Evolutionary conservation across 768 basidiomycete species (phyloP).

Genomic region (Ramaria rubella): DNA sequence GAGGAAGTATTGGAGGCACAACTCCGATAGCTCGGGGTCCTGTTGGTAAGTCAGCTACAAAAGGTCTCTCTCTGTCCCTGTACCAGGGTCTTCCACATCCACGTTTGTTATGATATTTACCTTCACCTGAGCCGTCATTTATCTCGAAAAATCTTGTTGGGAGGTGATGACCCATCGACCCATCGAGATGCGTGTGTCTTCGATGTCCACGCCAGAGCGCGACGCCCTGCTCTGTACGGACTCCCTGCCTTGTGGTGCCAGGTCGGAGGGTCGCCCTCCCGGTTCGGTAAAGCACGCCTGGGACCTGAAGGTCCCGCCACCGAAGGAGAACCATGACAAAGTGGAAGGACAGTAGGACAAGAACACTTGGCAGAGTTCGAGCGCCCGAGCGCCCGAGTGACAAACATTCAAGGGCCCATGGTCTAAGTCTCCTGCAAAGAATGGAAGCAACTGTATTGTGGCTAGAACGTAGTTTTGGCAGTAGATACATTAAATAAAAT

Average conservation of each 20-base stretch:
- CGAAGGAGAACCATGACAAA: not conserved
- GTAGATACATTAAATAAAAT: too few species aligned
- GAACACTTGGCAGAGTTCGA: too few species aligned
- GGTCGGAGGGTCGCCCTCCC: not conserved
- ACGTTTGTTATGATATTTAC: not conserved
- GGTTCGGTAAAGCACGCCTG: not conserved
- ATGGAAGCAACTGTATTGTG: too few species aligned
- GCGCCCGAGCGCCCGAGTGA: too few species aligned
- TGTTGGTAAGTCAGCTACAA: not conserved
- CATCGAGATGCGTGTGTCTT: not conserved
- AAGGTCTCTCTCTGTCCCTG: not conserved
- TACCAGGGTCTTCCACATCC: not conserved
- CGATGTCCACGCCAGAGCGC: too few species aligned
- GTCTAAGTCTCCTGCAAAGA: too few species aligned
- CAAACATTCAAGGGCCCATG: too few species aligned
- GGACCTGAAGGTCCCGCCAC: conserved; percentile 3
- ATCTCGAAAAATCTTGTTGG: not conserved
- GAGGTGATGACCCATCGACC: not conserved
- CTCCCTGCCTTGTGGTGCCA: not conserved
- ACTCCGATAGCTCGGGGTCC: conserved; percentile 7
- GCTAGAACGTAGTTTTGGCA: too few species aligned
- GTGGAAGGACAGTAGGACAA: not conserved
- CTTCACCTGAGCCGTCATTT: not conserved
- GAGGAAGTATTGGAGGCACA: not conserved
- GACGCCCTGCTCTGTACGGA: not conserved